Percentiles rank a stretch among this genome's conserved stretches.
Conservation (phyloP, 2,329 filamentous ascomycete species). For the Alternaria atra region DNA sequence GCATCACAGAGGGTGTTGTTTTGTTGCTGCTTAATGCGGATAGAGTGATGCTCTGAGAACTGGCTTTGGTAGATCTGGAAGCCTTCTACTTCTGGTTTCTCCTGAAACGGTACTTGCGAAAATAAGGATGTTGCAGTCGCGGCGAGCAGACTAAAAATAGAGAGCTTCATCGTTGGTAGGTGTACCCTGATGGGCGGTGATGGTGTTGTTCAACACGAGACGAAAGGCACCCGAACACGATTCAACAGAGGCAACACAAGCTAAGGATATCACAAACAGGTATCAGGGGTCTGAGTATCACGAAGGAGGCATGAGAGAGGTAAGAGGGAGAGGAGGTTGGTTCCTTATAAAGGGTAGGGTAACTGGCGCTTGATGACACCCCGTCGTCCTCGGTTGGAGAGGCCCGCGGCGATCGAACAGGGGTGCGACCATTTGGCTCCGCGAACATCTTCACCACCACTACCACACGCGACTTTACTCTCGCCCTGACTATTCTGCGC, state of each 20-base stretch:
- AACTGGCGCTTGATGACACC: neutral
- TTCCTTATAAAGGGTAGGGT: neutral
- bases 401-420: conserved; percentile 9
- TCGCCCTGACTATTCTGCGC: conserved; percentile 3
- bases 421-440: conserved; percentile 11
- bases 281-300: neutral
- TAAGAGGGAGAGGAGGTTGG: neutral
- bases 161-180: conserved; percentile 28
- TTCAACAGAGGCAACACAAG: neutral
- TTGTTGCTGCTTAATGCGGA: conserved; percentile 47
- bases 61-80: conserved; percentile 45
- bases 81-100: conserved; percentile 36
- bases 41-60: conserved; percentile 44
- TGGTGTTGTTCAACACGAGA: neutral
- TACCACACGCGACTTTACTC: conserved; percentile 16
- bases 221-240: neutral
- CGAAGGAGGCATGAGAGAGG: neutral
- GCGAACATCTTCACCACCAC: conserved; percentile 3
- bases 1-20: conserved; percentile 46
- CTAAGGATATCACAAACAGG: neutral
- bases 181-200: conserved; percentile 5
- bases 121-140: conserved; percentile 16
- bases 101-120: conserved; percentile 44
- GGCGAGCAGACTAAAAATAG: conserved; percentile 16
- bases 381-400: conserved; percentile 7